Percentiles rank a stretch among this genome's conserved stretches.
These are phyloP conservation scores for Penicillium sumatraense DNA, from an alignment of 2,329 filamentous ascomycete species.

Conservation along the genomic window DNA sequence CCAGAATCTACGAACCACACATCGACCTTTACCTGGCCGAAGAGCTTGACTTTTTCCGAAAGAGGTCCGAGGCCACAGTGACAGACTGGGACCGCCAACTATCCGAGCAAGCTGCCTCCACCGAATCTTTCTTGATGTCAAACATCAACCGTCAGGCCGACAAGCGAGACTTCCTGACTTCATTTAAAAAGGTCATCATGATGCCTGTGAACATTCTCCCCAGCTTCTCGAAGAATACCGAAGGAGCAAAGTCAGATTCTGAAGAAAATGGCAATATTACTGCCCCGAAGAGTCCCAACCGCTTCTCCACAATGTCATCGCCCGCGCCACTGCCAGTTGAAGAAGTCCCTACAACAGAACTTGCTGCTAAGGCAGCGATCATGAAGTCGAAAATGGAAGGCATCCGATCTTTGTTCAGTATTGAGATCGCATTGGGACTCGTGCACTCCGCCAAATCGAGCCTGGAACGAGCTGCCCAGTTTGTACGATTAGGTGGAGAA, in stretches of 20 bases:
- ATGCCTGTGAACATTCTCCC: constrained; percentile 93
- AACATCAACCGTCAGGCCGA: constrained; percentile 93
- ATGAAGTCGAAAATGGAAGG: constrained; percentile 95
- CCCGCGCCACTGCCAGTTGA: constrained; percentile 46
- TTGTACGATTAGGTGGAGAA: constrained; percentile 79
- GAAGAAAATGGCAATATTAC: constrained; percentile 24
- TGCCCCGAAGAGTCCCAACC: constrained; percentile 35
- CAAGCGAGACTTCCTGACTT: constrained; percentile 93
- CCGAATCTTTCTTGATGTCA: constrained; percentile 94
- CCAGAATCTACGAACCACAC: constrained; percentile 84
- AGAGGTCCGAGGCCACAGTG: constrained; percentile 76
- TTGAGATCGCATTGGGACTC: constrained; percentile 88
- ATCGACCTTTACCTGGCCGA: constrained; percentile 92
- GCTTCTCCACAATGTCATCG: constrained; percentile 44
- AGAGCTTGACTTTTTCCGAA: constrained; percentile 84
- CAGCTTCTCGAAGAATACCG: constrained; percentile 64
- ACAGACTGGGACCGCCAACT: constrained; percentile 88
- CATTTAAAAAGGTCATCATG: constrained; percentile 99
- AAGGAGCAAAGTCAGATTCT: constrained; percentile 29
- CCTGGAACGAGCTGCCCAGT: constrained; percentile 81
- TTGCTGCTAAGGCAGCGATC: constrained; percentile 95
- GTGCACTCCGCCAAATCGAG: constrained; percentile 88
- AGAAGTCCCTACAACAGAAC: constrained; percentile 83
- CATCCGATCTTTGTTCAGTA: constrained; percentile 93
- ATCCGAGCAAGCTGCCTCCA: constrained; percentile 84